Conservation (phyloP, 2,329 filamentous ascomycete genomes). For the Byssochlamys sp. region DNA sequence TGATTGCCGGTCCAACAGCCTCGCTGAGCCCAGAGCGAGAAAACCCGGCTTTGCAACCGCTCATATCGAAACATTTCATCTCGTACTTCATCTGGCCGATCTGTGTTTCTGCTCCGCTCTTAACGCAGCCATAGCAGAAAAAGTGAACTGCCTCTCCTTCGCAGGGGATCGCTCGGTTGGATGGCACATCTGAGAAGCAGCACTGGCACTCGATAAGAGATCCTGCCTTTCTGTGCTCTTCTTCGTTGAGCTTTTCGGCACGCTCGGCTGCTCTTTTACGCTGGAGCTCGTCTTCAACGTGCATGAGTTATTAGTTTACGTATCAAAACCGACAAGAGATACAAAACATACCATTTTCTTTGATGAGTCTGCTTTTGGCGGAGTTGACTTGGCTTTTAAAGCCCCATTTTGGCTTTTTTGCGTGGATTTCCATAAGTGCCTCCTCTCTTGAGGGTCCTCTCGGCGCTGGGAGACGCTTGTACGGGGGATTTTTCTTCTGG, state of each 20-base stretch:
- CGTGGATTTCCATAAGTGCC: slow-evolving; percentile 5
- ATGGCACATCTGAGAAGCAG: slow-evolving; percentile 58
- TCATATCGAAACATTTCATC: slow-evolving; percentile 60
- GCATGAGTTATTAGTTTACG: not conserved
- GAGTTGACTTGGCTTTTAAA: slow-evolving; percentile 16
- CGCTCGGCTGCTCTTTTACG: slow-evolving; percentile 15
- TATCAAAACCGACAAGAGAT: not conserved
- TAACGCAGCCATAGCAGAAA: slow-evolving; percentile 62
- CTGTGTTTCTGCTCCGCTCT: slow-evolving; percentile 54
- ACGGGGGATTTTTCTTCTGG: slow-evolving; percentile 7
- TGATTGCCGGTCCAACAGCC: slow-evolving; percentile 51
- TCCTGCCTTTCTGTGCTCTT: slow-evolving; percentile 36
- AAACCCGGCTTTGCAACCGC: slow-evolving; percentile 57
- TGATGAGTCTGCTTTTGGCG: slow-evolving; percentile 16
- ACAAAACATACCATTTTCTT: slow-evolving; percentile 9
- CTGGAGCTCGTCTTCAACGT: slow-evolving; percentile 3
- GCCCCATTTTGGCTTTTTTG: slow-evolving; percentile 6
- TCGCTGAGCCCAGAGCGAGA: slow-evolving; percentile 43
- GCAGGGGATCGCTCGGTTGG: slow-evolving; percentile 62
- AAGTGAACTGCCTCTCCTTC: slow-evolving; percentile 49
- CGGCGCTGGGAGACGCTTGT: slow-evolving; percentile 11
- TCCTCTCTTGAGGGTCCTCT: slow-evolving; percentile 2
- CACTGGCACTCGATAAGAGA: slow-evolving; percentile 60
- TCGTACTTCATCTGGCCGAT: slow-evolving; percentile 61
- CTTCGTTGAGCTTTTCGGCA: slow-evolving; percentile 26